Evolutionary conservation across 139 green algal species (phyloP).

Genomic region (Desmodesmus armatus): DNA sequence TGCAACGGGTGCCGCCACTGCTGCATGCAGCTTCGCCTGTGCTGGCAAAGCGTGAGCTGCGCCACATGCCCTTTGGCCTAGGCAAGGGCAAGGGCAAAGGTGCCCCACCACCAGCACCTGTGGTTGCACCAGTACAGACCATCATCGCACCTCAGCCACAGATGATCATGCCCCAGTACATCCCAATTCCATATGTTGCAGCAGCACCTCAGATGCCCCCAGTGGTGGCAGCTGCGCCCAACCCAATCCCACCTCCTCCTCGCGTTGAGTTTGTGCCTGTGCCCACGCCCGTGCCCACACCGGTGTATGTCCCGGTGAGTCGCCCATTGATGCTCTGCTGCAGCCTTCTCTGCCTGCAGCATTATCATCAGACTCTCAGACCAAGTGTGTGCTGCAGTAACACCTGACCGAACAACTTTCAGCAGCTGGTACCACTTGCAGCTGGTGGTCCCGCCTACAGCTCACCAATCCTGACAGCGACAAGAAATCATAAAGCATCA

Average conservation of each 20-base stretch:
- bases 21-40: too few relatives aligned
- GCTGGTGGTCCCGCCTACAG: too few relatives aligned
- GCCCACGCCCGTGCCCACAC: not conserved
- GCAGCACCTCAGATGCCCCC: not conserved
- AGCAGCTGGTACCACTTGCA: too few relatives aligned
- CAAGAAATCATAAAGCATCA: too few relatives aligned
- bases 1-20: too few relatives aligned
- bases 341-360: not conserved
- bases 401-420: too few relatives aligned
- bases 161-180: conserved; percentile 1
- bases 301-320: conserved; percentile 2
- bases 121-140: conserved; percentile 2
- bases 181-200: not conserved
- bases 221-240: not conserved
- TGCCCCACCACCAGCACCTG: not conserved
- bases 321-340: too few relatives aligned
- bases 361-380: not conserved
- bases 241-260: not conserved
- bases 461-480: too few relatives aligned
- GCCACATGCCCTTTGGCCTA: too few relatives aligned
- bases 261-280: not conserved
- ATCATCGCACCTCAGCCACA: conserved; percentile 23
- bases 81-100: conserved; percentile 16
- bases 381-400: too few relatives aligned
- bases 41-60: too few relatives aligned